These are phyloP conservation scores for Leucocoprinus leucothites DNA, from an alignment of 768 basidiomycete genomes.

Conservation along the genomic window DNA sequence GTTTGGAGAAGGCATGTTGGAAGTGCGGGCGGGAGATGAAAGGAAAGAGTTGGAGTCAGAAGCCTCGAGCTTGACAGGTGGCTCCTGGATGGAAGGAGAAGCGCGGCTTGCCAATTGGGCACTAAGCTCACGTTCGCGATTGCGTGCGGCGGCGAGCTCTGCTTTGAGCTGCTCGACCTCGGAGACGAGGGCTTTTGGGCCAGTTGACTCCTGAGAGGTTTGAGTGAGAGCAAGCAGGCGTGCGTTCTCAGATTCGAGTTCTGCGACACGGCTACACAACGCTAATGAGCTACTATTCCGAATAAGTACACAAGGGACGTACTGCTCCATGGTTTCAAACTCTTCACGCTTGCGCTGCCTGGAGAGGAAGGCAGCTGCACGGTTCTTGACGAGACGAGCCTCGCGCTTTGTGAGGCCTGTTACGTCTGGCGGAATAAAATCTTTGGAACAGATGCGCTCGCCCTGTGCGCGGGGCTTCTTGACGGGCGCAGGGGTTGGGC, in stretches of 20 bases:
- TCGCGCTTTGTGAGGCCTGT: conserved; percentile 87
- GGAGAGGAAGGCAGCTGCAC: conserved; percentile 88
- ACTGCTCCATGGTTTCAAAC: conserved; percentile 90
- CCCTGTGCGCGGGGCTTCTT: conserved; percentile 44
- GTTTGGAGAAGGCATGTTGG: conserved; percentile 42
- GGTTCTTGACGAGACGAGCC: conserved; percentile 88
- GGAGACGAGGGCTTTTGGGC: conserved; percentile 37
- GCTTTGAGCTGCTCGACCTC: conserved; percentile 67
- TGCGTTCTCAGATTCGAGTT: conserved; percentile 82
- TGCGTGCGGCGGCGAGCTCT: conserved; percentile 59
- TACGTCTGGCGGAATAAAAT: conserved; percentile 87
- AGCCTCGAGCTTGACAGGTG: conserved; percentile 57
- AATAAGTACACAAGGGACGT: too few relatives aligned
- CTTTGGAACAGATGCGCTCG: conserved; percentile 63
- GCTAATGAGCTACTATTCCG: conserved; percentile 19
- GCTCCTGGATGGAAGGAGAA: conserved; percentile 22
- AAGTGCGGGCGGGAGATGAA: conserved; percentile 36
- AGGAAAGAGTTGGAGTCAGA: conserved; percentile 48
- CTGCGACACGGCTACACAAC: conserved; percentile 69
- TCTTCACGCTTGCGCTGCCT: conserved; percentile 90
- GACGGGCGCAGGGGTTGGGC: conserved; percentile 30
- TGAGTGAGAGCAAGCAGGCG: conserved; percentile 62
- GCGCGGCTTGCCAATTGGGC: conserved; percentile 49
- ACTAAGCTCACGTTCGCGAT: conserved; percentile 65
- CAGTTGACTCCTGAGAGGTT: conserved; percentile 25